These are phyloP conservation scores for Populus trichocarpa DNA, from an alignment of 441 rosid species.

Conservation along the genomic window DNA sequence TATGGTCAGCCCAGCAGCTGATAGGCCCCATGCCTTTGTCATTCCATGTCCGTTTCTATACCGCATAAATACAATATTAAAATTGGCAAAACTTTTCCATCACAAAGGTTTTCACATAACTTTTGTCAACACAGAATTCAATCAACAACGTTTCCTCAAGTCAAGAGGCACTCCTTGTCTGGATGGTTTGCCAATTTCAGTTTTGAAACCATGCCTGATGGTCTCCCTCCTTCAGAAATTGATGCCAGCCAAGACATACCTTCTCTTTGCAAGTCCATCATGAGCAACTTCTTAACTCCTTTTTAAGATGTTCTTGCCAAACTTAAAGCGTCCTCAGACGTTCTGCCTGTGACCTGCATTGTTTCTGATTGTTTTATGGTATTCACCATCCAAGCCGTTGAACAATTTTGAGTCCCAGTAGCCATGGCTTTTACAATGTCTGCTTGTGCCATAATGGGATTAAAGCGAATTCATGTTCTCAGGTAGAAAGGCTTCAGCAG, in stretches of 20 bases:
- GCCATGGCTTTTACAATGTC: neutral
- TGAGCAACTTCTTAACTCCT: neutral
- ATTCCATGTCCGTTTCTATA: neutral
- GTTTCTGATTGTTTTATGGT: neutral
- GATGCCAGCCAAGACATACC: neutral
- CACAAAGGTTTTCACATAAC: neutral
- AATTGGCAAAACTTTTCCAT: constrained; percentile 1
- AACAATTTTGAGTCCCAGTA: neutral
- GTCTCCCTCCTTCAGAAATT: constrained; percentile 1
- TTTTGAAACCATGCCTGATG: constrained; percentile 1
- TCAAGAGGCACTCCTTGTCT: neutral
- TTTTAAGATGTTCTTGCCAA: neutral
- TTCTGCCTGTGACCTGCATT: neutral
- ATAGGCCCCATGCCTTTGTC: neutral
- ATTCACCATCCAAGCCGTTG: neutral
- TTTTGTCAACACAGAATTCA: neutral
- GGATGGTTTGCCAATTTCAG: neutral
- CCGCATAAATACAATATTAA: neutral
- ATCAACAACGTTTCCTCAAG: neutral
- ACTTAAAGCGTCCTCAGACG: neutral
- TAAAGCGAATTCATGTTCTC: neutral
- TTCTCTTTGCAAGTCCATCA: neutral
- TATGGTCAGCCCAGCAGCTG: neutral
- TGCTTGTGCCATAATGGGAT: neutral
- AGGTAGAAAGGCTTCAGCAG: neutral